A percentile compares a stretch with the other conserved stretches of the same genome.
Conservation (phyloP, 768 basidiomycete genomes). For the Cyclocybe aegerita region DNA sequence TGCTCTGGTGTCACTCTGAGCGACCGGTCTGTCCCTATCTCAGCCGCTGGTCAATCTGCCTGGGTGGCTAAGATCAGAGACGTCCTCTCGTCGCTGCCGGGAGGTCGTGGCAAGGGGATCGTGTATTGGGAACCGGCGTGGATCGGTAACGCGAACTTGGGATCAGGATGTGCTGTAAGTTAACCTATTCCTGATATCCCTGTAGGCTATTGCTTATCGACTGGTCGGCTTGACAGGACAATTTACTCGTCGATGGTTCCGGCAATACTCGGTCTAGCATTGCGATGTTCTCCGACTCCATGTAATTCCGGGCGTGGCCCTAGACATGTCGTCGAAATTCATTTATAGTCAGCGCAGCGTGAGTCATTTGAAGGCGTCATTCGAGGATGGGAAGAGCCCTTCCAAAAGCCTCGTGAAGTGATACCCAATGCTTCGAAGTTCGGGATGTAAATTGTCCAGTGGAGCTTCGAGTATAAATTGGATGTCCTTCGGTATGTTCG, state of each 20-base stretch:
- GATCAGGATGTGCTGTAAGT: conserved; percentile 41
- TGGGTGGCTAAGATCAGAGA: conserved; percentile 53
- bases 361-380: no score
- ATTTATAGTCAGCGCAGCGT: no score
- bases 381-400: not conserved
- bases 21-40: conserved; percentile 45
- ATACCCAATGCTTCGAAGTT: no score
- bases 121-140: conserved; percentile 72
- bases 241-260: conserved; percentile 45
- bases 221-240: conserved; percentile 32
- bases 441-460: no score
- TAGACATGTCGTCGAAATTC: not conserved
- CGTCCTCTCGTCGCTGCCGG: conserved; percentile 44
- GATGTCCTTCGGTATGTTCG: no score
- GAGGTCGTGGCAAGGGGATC: conserved; percentile 46
- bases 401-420: not conserved
- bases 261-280: conserved; percentile 44
- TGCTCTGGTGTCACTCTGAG: conserved; percentile 48
- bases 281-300: conserved; percentile 35
- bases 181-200: not conserved
- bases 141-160: conserved; percentile 53
- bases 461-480: no score
- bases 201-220: not conserved
- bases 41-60: conserved; percentile 48
- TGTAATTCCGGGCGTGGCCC: conserved; percentile 19